A percentile compares a stretch with the other conserved stretches of the same genome.
phyloP scores from a whole-genome alignment of 441 rosid genomes.

The Brassica balearica region DNA sequence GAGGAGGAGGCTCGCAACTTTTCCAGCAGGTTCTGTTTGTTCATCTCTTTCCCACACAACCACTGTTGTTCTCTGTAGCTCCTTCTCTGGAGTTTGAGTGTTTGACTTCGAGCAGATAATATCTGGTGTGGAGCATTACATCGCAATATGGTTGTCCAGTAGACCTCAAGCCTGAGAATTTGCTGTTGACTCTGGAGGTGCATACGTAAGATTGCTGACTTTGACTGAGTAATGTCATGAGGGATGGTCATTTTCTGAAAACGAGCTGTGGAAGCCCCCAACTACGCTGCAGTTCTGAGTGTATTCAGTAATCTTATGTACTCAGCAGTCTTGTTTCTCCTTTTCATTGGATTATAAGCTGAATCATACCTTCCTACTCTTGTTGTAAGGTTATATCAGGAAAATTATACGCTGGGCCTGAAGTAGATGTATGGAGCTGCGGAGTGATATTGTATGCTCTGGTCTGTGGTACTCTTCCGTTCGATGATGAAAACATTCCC shows the following conservation, averaged over 20 bases:
- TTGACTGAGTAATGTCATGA: slow-evolving; percentile 96
- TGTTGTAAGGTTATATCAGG: slow-evolving; percentile 99
- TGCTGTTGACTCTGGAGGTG: slow-evolving; percentile 87
- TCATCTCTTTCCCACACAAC: background rate
- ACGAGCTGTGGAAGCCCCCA: slow-evolving; percentile 99
- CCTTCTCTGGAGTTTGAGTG: too few relatives aligned
- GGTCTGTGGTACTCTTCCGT: slow-evolving; percentile 94
- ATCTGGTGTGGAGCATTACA: slow-evolving; percentile 98
- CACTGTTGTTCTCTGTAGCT: too few relatives aligned
- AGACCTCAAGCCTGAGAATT: slow-evolving; percentile 96
- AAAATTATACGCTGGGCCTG: slow-evolving; percentile 94
- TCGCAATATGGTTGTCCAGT: slow-evolving; percentile 96
- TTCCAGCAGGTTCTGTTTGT: slow-evolving; percentile 83
- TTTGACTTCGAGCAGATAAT: slow-evolving; percentile 83
- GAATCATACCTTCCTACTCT: too few relatives aligned
- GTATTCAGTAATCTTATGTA: too few relatives aligned
- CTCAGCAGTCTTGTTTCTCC: too few relatives aligned
- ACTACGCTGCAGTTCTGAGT: slow-evolving; percentile 99
- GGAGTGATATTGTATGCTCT: slow-evolving; percentile 94
- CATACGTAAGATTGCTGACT: slow-evolving; percentile 97
- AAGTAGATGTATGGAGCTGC: slow-evolving; percentile 98
- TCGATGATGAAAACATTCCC: slow-evolving; percentile 97
- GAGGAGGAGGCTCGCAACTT: slow-evolving; percentile 95
- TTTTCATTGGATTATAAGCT: slow-evolving; percentile 3
- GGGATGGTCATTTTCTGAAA: slow-evolving; percentile 96